A percentile compares a stretch with the other conserved stretches of the same genome.
Conservation (phyloP, 148 eudicot genomes). For the Chenopodium album region DNA sequence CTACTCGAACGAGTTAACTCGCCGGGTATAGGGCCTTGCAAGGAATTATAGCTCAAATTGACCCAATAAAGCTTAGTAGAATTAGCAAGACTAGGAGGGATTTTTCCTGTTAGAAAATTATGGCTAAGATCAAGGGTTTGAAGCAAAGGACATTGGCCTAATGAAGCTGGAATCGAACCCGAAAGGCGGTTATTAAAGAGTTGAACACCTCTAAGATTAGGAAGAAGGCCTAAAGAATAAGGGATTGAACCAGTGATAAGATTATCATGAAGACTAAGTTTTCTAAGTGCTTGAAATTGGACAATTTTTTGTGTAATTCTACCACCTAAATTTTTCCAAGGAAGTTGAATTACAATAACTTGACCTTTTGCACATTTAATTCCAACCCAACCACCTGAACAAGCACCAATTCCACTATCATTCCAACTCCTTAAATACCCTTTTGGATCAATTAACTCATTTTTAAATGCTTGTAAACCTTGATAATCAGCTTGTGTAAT, state of each 20-base stretch:
- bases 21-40: slow-evolving; percentile 55
- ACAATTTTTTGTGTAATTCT: slow-evolving; percentile 54
- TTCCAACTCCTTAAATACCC: slow-evolving; percentile 75
- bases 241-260: slow-evolving; percentile 62
- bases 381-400: slow-evolving; percentile 78
- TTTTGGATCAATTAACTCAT: slow-evolving; percentile 56
- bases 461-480: slow-evolving; percentile 76
- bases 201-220: slow-evolving; percentile 77
- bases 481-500: slow-evolving; percentile 66
- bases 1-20: slow-evolving; percentile 43
- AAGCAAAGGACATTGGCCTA: slow-evolving; percentile 55
- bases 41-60: slow-evolving; percentile 64
- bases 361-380: slow-evolving; percentile 89
- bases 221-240: slow-evolving; percentile 53
- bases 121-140: slow-evolving; percentile 71
- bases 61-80: slow-evolving; percentile 63
- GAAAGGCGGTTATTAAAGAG: slow-evolving; percentile 61
- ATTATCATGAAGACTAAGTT: slow-evolving; percentile 87
- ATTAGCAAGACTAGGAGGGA: slow-evolving; percentile 55
- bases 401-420: slow-evolving; percentile 62
- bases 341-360: slow-evolving; percentile 84
- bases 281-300: slow-evolving; percentile 69
- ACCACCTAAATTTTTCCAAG: slow-evolving; percentile 72
- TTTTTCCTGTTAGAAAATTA: slow-evolving; percentile 53
- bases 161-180: slow-evolving; percentile 69